A percentile compares a stretch with the other conserved stretches of the same genome.
phyloP scores from a whole-genome alignment of 441 rosid species.

The Hura crepitans region DNA sequence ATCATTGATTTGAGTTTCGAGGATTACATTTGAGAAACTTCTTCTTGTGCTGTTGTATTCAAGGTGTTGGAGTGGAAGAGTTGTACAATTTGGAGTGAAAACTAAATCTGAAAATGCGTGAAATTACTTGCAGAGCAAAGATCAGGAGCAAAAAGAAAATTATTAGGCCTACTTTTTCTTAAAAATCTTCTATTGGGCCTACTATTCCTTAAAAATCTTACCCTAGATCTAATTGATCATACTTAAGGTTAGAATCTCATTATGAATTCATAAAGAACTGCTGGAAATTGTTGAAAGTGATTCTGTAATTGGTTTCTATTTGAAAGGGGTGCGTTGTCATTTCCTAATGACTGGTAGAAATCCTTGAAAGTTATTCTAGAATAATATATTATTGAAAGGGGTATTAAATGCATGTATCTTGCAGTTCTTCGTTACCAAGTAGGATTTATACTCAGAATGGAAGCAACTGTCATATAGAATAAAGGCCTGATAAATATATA shows the following conservation, averaged over 20 bases:
- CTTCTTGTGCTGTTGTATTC: neutral
- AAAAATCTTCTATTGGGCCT: neutral
- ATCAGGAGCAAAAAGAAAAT: neutral
- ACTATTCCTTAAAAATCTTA: neutral
- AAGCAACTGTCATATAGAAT: neutral
- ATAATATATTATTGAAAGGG: too few species aligned
- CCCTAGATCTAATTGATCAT: neutral
- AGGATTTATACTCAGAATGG: neutral
- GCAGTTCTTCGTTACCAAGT: neutral
- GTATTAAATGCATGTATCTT: too few species aligned
- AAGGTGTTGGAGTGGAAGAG: neutral
- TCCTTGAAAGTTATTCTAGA: too few species aligned
- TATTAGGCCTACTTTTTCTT: neutral
- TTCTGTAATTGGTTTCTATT: neutral
- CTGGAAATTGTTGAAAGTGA: neutral
- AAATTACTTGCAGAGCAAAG: neutral
- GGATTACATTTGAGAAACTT: neutral
- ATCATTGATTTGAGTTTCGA: neutral
- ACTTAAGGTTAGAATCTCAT: neutral
- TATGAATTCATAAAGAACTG: neutral
- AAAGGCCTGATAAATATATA: neutral
- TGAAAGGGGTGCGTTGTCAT: neutral
- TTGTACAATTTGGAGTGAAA: neutral
- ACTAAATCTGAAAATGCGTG: neutral
- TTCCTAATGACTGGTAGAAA: too few species aligned